phyloP scores from a whole-genome alignment of 1,284 basidiomycete genomes.

The Cryptococcus wingfieldii region DNA sequence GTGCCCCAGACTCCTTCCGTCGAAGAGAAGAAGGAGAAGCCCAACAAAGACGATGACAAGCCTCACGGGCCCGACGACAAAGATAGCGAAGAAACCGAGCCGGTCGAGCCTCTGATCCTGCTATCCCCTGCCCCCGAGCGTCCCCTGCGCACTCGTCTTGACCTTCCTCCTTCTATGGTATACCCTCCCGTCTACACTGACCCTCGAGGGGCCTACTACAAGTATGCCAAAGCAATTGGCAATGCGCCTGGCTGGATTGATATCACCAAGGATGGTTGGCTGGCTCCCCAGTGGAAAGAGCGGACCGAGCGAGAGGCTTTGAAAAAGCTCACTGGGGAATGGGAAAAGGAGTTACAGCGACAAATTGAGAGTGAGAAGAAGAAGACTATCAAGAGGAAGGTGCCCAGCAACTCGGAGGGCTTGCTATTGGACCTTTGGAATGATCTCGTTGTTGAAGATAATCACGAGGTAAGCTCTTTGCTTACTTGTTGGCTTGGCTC shows the following conservation, averaged over 20 bases:
- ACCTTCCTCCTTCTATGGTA: conserved; percentile 20
- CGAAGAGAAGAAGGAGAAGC: neutral
- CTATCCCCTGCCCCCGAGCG: conserved; percentile 23
- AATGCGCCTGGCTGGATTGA: conserved; percentile 26
- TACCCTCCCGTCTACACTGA: conserved; percentile 35
- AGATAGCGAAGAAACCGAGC: conserved; percentile 8
- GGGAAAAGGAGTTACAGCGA: conserved; percentile 15
- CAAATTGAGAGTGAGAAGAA: conserved; percentile 17
- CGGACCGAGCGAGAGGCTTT: conserved; percentile 30
- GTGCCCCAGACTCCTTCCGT: neutral
- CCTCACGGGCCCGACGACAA: neutral
- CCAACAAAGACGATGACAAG: neutral
- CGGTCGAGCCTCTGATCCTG: conserved; percentile 21
- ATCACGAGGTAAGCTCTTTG: conserved; percentile 26
- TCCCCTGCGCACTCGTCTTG: conserved; percentile 21
- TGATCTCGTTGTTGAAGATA: conserved; percentile 24
- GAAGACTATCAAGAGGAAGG: conserved; percentile 11
- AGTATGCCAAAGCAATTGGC: conserved; percentile 29
- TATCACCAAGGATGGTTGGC: conserved; percentile 37
- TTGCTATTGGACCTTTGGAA: conserved; percentile 38
- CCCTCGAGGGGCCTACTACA: conserved; percentile 36
- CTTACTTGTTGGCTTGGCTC: neutral
- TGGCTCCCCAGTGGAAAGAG: conserved; percentile 34
- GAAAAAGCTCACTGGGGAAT: conserved; percentile 27
- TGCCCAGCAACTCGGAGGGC: conserved; percentile 21